Conservation (phyloP, 2,329 filamentous ascomycete species). For the Trichoderma atrobrunneum region DNA sequence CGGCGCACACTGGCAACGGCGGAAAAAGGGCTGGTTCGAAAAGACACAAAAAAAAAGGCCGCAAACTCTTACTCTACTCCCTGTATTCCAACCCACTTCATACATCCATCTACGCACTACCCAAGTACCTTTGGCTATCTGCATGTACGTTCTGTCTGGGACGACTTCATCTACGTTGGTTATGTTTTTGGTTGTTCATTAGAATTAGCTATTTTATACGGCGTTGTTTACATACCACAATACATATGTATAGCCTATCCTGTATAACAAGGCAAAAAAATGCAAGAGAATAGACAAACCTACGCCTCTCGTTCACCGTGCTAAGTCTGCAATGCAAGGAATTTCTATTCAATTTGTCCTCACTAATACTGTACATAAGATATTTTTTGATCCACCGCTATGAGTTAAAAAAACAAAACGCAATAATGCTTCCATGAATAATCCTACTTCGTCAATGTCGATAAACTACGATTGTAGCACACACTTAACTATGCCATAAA, state of each 20-base stretch:
- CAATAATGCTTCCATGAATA: background rate
- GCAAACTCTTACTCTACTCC: background rate
- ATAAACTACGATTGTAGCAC: background rate
- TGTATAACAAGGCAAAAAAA: background rate
- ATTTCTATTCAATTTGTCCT: background rate
- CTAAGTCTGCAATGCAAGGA: background rate
- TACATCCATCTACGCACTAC: background rate
- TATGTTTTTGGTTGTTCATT: background rate
- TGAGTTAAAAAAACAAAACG: background rate
- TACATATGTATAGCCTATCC: background rate
- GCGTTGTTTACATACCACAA: constrained; percentile 10
- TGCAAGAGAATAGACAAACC: background rate
- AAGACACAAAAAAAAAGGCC: background rate
- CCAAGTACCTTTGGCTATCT: background rate
- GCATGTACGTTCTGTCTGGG: background rate
- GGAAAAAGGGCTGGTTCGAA: background rate
- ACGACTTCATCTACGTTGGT: background rate
- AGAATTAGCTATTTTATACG: constrained; percentile 8
- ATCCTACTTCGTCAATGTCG: background rate
- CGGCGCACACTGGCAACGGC: background rate
- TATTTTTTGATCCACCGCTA: background rate
- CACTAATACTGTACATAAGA: background rate
- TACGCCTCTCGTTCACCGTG: background rate
- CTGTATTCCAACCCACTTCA: background rate
- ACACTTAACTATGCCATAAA: constrained; percentile 40